A percentile compares a stretch with the other conserved stretches of the same genome.
Evolutionary conservation across 2,329 filamentous ascomycete genomes (phyloP).

Genomic region (Elsinoe arachidis): DNA sequence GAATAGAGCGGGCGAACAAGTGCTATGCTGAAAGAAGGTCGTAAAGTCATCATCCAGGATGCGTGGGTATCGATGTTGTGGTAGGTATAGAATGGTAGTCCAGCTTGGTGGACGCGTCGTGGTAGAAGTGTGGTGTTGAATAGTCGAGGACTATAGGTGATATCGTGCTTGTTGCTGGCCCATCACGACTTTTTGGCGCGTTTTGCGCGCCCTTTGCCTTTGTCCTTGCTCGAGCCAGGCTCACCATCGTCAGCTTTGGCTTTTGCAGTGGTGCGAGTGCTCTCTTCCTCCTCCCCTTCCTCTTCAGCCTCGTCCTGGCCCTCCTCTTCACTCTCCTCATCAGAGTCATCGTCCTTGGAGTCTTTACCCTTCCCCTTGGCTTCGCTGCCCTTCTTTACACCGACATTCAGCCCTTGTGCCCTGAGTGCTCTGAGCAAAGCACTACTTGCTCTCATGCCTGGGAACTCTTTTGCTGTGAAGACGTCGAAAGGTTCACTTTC

Average conservation of each 20-base stretch:
- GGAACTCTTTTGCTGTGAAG: constrained; percentile 78
- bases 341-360: constrained; percentile 33
- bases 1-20: background rate
- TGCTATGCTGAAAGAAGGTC: constrained; percentile 1
- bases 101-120: background rate
- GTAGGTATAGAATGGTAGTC: too few relatives aligned
- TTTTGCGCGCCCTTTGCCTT: constrained; percentile 8
- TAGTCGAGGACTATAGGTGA: too few relatives aligned
- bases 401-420: constrained; percentile 72
- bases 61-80: background rate
- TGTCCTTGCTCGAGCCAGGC: constrained; percentile 9
- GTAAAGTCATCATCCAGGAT: constrained; percentile 9
- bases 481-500: constrained; percentile 68
- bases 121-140: background rate
- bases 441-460: constrained; percentile 73
- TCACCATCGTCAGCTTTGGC: constrained; percentile 8
- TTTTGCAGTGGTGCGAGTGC: constrained; percentile 6
- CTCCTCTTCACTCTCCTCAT: constrained; percentile 28
- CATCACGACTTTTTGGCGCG: constrained; percentile 10
- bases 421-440: constrained; percentile 64
- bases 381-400: constrained; percentile 78
- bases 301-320: constrained; percentile 29
- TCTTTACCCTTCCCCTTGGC: constrained; percentile 31
- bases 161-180: too few relatives aligned
- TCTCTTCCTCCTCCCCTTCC: constrained; percentile 47